Percentiles rank a stretch among this genome's conserved stretches.
phyloP scores from a whole-genome alignment of 2,329 filamentous ascomycete species.

The Ceratocystis eucalypticola region DNA sequence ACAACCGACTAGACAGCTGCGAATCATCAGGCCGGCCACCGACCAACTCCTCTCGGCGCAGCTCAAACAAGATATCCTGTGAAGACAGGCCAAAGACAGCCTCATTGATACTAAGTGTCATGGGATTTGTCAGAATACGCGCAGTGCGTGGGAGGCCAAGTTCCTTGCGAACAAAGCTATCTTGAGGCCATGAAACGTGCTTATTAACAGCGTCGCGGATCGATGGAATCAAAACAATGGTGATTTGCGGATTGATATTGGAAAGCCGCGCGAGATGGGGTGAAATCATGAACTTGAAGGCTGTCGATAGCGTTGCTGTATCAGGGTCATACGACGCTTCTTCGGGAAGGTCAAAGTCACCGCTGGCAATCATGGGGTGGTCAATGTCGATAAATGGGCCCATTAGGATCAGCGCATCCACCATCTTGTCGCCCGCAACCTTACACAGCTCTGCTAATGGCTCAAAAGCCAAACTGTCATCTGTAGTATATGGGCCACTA shows the following conservation, averaged over 20 bases:
- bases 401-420: conserved; percentile 64
- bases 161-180: conserved; percentile 51
- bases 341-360: conserved; percentile 64
- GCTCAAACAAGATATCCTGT: conserved; percentile 71
- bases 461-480: conserved; percentile 84
- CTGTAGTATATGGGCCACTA: conserved; percentile 80
- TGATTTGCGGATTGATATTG: conserved; percentile 57
- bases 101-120: conserved; percentile 81
- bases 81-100: conserved; percentile 66
- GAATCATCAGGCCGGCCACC: conserved; percentile 5
- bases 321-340: conserved; percentile 58
- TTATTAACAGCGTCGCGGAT: conserved; percentile 69
- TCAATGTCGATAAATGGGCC: conserved; percentile 88
- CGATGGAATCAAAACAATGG: conserved; percentile 71
- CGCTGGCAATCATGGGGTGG: conserved; percentile 71
- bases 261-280: conserved; percentile 58
- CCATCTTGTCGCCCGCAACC: conserved; percentile 58
- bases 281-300: conserved; percentile 72
- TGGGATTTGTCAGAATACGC: conserved; percentile 75
- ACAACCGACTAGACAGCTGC: conserved; percentile 56
- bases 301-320: conserved; percentile 62
- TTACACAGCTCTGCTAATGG: conserved; percentile 70
- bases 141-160: conserved; percentile 66
- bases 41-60: conserved; percentile 56
- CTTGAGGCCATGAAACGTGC: conserved; percentile 72